Evolutionary conservation across 2,329 filamentous ascomycete species (phyloP).

Genomic region (Harringtonia aguacate): DNA sequence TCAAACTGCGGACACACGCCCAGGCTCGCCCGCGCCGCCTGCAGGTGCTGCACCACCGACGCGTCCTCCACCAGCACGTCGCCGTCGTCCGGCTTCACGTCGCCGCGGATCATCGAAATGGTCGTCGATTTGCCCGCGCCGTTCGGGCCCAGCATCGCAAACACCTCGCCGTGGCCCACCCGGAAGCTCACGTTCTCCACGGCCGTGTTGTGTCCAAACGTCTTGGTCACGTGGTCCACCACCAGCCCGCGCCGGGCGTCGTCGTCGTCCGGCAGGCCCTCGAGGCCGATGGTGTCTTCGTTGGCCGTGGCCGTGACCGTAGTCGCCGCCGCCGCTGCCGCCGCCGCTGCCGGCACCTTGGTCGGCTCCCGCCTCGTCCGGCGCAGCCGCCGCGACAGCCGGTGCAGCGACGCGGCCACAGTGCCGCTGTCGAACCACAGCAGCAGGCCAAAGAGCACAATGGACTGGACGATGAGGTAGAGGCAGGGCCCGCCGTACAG

Average conservation of each 20-base stretch:
- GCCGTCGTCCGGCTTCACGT: constrained; percentile 66
- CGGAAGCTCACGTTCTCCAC: constrained; percentile 86
- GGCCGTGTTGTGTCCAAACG: constrained; percentile 63
- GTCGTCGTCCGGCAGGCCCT: not conserved
- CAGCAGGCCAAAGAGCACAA: constrained; percentile 60
- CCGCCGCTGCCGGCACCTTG: not conserved
- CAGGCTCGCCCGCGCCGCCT: constrained; percentile 62
- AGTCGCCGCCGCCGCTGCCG: too few relatives aligned
- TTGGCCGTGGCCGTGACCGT: too few relatives aligned
- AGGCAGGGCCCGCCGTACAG: constrained; percentile 78
- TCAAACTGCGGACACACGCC: constrained; percentile 90
- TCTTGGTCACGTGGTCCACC: constrained; percentile 72
- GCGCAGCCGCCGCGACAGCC: constrained; percentile 2
- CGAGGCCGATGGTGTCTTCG: constrained; percentile 13
- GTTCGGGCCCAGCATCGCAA: constrained; percentile 81
- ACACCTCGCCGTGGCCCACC: constrained; percentile 70
- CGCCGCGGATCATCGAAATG: constrained; percentile 82
- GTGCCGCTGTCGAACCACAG: constrained; percentile 75
- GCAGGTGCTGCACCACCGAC: constrained; percentile 62
- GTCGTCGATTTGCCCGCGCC: constrained; percentile 87
- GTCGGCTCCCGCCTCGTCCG: not conserved
- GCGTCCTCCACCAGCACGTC: constrained; percentile 72
- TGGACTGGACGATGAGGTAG: constrained; percentile 66
- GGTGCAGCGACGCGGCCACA: constrained; percentile 36
- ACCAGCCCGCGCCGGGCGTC: constrained; percentile 58